Conservation (phyloP, 371 early-diverging fungal genomes). For the Entomophthora muscae region DNA sequence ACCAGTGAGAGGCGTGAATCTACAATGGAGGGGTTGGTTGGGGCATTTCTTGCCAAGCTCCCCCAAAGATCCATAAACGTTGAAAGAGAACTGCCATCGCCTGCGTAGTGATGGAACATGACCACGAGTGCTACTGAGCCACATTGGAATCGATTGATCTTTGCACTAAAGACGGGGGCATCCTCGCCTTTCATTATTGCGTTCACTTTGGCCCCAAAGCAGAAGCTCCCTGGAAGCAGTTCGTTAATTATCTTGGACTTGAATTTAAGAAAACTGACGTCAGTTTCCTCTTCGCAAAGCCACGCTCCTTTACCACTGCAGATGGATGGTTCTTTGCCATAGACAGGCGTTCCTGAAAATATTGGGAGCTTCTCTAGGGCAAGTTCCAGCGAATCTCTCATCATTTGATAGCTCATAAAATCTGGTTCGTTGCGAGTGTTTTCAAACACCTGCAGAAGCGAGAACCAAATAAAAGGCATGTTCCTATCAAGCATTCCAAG, state of each 20-base stretch:
- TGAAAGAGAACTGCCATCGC: not conserved
- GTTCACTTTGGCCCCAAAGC: not conserved
- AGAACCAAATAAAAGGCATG: not conserved
- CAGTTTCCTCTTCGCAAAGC: not conserved
- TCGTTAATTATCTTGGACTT: not conserved
- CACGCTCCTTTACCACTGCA: not conserved
- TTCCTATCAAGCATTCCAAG: not conserved
- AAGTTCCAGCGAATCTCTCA: not conserved
- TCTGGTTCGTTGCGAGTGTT: not conserved
- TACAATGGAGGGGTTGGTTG: not conserved
- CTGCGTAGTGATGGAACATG: not conserved
- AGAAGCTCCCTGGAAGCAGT: not conserved
- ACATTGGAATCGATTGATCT: not conserved
- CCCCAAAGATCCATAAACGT: not conserved
- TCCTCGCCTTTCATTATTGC: not conserved
- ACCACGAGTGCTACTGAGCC: not conserved
- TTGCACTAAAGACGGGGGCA: not conserved
- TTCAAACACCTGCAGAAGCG: not conserved
- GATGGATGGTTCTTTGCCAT: not conserved
- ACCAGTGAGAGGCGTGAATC: not conserved
- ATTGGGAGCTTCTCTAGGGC: not conserved
- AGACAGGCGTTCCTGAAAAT: not conserved
- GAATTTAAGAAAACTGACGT: not conserved
- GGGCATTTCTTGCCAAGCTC: not conserved
- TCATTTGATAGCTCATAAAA: not conserved